A percentile compares a stretch with the other conserved stretches of the same genome.
phyloP scores from a whole-genome alignment of 331 rosid species.

The Rosa hybrid region DNA sequence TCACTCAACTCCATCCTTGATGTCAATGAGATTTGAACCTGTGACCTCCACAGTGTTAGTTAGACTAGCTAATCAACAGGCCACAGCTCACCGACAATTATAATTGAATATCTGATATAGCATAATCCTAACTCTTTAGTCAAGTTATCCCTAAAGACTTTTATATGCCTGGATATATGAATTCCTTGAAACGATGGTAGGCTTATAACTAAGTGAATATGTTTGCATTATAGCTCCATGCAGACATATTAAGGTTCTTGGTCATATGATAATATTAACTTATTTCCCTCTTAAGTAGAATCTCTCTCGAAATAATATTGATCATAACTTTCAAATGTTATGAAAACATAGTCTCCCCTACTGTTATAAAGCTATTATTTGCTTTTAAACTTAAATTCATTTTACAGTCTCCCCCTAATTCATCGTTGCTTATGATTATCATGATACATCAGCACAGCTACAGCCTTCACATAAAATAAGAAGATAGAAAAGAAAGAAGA shows the following conservation, averaged over 20 bases:
- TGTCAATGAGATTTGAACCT: no score
- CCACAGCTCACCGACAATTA: no score
- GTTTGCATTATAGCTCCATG: neutral
- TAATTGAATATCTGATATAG: neutral
- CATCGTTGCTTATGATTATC: neutral
- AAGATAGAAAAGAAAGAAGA: neutral
- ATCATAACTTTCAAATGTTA: neutral
- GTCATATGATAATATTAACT: neutral
- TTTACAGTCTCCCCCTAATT: neutral
- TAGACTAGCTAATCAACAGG: no score
- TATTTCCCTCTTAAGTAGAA: neutral
- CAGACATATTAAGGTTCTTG: neutral
- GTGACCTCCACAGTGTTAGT: no score
- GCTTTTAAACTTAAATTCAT: neutral
- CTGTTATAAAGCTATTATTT: neutral
- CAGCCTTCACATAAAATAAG: neutral
- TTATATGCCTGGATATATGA: neutral
- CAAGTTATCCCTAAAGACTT: neutral
- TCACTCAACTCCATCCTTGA: no score
- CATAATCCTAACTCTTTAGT: neutral
- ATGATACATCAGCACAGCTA: neutral
- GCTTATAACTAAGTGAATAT: neutral
- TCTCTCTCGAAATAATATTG: neutral
- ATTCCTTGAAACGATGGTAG: neutral
- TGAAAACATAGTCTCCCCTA: neutral